Conservation (phyloP, 768 basidiomycete species). For the Tricholoma matsutake region DNA sequence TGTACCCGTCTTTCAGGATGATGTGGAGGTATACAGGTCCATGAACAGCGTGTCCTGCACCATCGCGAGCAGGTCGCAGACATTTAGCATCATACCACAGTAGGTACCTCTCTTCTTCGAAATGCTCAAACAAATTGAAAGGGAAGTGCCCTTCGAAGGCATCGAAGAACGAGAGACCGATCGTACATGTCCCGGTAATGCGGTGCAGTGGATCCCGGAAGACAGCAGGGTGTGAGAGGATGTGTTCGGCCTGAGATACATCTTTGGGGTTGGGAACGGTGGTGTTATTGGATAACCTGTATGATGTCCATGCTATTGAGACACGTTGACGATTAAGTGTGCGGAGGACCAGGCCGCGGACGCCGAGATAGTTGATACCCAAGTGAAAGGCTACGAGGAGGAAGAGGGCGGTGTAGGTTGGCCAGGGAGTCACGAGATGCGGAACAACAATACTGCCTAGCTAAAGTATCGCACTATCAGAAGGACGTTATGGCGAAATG, state of each 20-base stretch:
- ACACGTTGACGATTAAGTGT: slow-evolving; percentile 61
- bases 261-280: slow-evolving; percentile 30
- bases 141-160: slow-evolving; percentile 28
- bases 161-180: slow-evolving; percentile 45
- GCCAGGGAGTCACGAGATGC: slow-evolving; percentile 42
- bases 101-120: slow-evolving; percentile 46
- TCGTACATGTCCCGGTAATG: slow-evolving; percentile 42
- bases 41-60: slow-evolving; percentile 9
- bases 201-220: slow-evolving; percentile 34
- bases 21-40: slow-evolving; percentile 35
- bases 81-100: slow-evolving; percentile 46
- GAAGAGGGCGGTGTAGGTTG: slow-evolving; percentile 51
- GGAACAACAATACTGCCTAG: slow-evolving; percentile 59
- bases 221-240: slow-evolving; percentile 39
- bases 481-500: background rate
- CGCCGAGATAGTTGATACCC: slow-evolving; percentile 55
- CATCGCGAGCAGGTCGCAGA: slow-evolving; percentile 13
- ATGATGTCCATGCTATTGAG: slow-evolving; percentile 48
- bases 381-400: slow-evolving; percentile 54
- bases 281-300: slow-evolving; percentile 21
- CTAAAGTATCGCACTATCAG: slow-evolving; percentile 29
- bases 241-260: slow-evolving; percentile 40
- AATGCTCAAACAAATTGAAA: slow-evolving; percentile 34
- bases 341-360: slow-evolving; percentile 54
- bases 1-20: slow-evolving; percentile 50